Conservation (phyloP, 1,139 yeast genomes). For the Arxiozyma slooffiae region DNA sequence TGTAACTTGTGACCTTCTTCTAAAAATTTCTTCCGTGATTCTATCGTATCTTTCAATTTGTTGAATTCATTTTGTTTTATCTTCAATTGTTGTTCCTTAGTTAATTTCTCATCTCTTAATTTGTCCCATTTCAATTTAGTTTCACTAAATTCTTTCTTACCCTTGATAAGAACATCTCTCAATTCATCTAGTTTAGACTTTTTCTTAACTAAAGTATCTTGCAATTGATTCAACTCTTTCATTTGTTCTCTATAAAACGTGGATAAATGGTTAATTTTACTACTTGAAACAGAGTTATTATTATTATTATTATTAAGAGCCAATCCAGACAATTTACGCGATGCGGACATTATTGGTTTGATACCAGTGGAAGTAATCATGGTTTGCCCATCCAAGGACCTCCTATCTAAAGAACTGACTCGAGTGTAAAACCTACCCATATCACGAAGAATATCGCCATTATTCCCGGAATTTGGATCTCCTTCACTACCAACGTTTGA, state of each 20-base stretch:
- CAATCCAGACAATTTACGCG: neutral
- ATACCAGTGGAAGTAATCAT: conserved; percentile 2
- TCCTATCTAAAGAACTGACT: neutral
- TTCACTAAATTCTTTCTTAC: conserved; percentile 19
- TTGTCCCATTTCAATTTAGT: conserved; percentile 27
- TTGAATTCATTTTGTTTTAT: conserved; percentile 37
- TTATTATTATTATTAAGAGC: neutral
- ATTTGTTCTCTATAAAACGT: conserved; percentile 27
- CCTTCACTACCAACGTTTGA: neutral
- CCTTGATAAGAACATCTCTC: conserved; percentile 21
- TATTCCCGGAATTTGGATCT: neutral
- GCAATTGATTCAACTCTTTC: conserved; percentile 23
- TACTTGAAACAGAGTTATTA: neutral
- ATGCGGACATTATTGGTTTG: neutral
- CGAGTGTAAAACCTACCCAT: neutral
- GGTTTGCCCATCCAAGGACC: conserved; percentile 6
- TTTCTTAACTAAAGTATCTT: conserved; percentile 22
- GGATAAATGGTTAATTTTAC: conserved; percentile 16
- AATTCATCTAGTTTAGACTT: conserved; percentile 23
- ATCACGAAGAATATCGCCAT: too few relatives aligned
- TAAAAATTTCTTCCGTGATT: conserved; percentile 25
- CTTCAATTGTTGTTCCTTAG: conserved; percentile 24
- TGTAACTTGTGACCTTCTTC: conserved; percentile 34
- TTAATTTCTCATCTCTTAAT: conserved; percentile 34
- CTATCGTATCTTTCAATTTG: conserved; percentile 32